Percentiles rank a stretch among this genome's conserved stretches.
These are phyloP conservation scores for Schizosaccharomyces osmophilus DNA, from an alignment of 805 yeast species.

Conservation along the genomic window DNA sequence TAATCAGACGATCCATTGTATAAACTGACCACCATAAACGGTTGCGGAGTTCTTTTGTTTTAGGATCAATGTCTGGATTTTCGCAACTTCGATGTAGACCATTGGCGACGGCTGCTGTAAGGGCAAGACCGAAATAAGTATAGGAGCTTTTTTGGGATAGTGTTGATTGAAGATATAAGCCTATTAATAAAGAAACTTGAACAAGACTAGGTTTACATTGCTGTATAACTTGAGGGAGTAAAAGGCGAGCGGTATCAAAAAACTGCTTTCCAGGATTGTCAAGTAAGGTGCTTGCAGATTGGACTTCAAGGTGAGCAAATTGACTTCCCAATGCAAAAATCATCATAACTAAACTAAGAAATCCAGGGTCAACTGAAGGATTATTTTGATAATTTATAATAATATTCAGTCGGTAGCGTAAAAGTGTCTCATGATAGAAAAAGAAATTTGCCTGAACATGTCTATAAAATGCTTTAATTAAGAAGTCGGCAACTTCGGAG, in stretches of 20 bases:
- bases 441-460: background rate
- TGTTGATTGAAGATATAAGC: background rate
- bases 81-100: slow-evolving; percentile 1
- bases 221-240: background rate
- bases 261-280: background rate
- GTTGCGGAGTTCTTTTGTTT: background rate
- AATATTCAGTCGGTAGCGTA: background rate
- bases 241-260: background rate
- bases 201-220: background rate
- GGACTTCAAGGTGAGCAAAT: slow-evolving; percentile 1
- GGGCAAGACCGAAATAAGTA: background rate
- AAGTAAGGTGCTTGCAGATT: background rate
- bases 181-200: background rate
- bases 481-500: background rate
- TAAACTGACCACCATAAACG: slow-evolving; percentile 3
- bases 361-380: background rate
- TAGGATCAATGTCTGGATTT: background rate
- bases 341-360: slow-evolving; percentile 1
- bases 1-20: background rate
- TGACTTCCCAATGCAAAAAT: slow-evolving; percentile 1
- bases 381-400: background rate
- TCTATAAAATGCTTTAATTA: background rate
- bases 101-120: background rate
- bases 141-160: background rate
- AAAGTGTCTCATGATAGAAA: background rate